These are phyloP conservation scores for Coemansia sp. DNA, from an alignment of 192 early-diverging fungal species.

Conservation along the genomic window DNA sequence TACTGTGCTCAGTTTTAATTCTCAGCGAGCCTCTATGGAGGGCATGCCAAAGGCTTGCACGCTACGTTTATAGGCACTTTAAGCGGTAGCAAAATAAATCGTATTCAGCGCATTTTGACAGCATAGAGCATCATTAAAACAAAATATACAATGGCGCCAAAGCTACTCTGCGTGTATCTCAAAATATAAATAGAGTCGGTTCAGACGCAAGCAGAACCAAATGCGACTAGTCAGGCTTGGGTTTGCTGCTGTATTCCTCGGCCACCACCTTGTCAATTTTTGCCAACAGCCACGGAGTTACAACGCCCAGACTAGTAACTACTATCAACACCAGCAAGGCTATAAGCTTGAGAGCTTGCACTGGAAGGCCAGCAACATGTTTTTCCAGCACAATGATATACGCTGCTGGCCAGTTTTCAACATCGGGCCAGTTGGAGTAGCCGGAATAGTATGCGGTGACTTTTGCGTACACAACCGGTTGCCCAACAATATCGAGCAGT, in stretches of 20 bases:
- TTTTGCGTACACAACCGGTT: slow-evolving; percentile 5
- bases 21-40: slow-evolving; percentile 6
- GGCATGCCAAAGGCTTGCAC: neutral
- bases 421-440: slow-evolving; percentile 7
- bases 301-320: slow-evolving; percentile 1
- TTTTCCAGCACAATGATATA: slow-evolving; percentile 34
- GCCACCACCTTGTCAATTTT: slow-evolving; percentile 11
- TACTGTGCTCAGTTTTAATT: slow-evolving; percentile 13
- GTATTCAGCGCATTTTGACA: neutral
- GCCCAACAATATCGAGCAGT: neutral
- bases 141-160: neutral
- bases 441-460: slow-evolving; percentile 28
- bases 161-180: too few species aligned
- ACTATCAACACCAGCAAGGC: slow-evolving; percentile 21
- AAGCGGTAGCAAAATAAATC: neutral
- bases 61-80: neutral
- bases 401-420: slow-evolving; percentile 14
- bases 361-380: slow-evolving; percentile 31
- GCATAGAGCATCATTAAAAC: neutral
- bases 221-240: too few species aligned
- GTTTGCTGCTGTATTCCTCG: slow-evolving; percentile 1
- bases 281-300: slow-evolving; percentile 18
- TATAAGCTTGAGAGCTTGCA: slow-evolving; percentile 33
- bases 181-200: too few species aligned
- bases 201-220: too few species aligned